Evolutionary conservation across 1,139 yeast genomes (phyloP).

Genomic region (Diutina catenulata): DNA sequence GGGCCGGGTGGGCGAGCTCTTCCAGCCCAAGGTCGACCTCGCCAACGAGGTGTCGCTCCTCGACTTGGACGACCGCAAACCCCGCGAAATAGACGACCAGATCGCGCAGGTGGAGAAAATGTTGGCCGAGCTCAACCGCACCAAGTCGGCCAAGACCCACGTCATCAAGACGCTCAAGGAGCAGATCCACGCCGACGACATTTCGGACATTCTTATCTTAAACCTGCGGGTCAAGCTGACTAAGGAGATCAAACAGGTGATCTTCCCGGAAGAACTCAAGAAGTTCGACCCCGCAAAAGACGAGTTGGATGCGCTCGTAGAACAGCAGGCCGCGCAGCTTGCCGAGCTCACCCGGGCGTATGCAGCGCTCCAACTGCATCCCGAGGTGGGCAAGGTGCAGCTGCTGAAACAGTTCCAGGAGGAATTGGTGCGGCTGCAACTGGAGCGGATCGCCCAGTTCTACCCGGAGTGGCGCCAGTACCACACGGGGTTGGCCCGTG

Average conservation of each 20-base stretch:
- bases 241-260: conserved; percentile 41
- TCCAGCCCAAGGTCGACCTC: conserved; percentile 11
- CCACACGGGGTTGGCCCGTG: conserved; percentile 46
- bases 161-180: conserved; percentile 56
- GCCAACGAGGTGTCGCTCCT: conserved; percentile 37
- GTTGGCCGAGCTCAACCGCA: conserved; percentile 28
- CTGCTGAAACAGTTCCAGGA: conserved; percentile 21
- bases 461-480: conserved; percentile 52
- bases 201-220: conserved; percentile 62
- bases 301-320: conserved; percentile 57
- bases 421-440: conserved; percentile 16
- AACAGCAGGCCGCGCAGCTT: conserved; percentile 48
- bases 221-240: conserved; percentile 48
- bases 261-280: conserved; percentile 64
- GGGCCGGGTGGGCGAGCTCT: conserved; percentile 25
- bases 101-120: conserved; percentile 35
- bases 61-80: conserved; percentile 42
- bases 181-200: conserved; percentile 73
- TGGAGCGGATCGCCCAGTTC: conserved; percentile 31
- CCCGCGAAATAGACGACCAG: conserved; percentile 15
- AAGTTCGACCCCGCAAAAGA: conserved; percentile 64
- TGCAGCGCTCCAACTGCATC: conserved; percentile 40
- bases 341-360: conserved; percentile 46
- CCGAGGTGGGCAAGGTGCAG: conserved; percentile 27
- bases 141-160: conserved; percentile 49